These are phyloP conservation scores for Parathielavia hyrcaniae DNA, from an alignment of 495 filamentous ascomycete species.

Conservation along the genomic window DNA sequence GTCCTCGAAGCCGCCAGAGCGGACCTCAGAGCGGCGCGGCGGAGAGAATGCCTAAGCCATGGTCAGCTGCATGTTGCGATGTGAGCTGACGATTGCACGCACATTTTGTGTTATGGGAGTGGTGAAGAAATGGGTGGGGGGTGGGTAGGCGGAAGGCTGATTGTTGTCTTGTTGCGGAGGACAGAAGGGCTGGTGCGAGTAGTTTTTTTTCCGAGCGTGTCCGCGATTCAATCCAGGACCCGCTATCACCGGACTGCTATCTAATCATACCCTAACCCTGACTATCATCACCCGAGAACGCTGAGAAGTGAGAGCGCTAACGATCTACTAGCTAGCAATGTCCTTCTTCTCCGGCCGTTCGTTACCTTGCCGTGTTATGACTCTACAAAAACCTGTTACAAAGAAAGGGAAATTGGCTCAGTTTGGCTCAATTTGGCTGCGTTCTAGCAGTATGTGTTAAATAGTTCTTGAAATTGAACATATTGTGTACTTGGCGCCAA, in stretches of 20 bases:
- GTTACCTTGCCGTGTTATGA: too few species aligned
- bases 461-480: too few species aligned
- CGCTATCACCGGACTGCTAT: not conserved
- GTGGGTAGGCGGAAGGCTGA: not conserved
- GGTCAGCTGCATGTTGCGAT: not conserved
- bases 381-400: too few species aligned
- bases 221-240: constrained; percentile 6
- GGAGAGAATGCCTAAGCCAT: constrained; percentile 47
- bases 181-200: not conserved
- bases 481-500: constrained; percentile 16
- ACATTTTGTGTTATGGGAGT: constrained; percentile 9
- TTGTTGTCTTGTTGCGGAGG: not conserved
- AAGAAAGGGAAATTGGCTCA: too few species aligned
- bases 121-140: not conserved
- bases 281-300: not conserved
- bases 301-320: too few species aligned
- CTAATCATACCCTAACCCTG: constrained; percentile 4
- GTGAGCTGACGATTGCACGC: not conserved
- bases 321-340: too few species aligned
- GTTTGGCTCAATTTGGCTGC: constrained; percentile 24
- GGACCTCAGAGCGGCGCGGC: constrained; percentile 53
- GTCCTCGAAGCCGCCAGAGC: constrained; percentile 45
- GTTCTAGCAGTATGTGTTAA: constrained; percentile 15
- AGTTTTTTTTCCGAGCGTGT: not conserved
- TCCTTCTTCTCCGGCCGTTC: too few species aligned